Evolutionary conservation across 768 basidiomycete species (phyloP).

Genomic region (Termitomyces eurrhizus): DNA sequence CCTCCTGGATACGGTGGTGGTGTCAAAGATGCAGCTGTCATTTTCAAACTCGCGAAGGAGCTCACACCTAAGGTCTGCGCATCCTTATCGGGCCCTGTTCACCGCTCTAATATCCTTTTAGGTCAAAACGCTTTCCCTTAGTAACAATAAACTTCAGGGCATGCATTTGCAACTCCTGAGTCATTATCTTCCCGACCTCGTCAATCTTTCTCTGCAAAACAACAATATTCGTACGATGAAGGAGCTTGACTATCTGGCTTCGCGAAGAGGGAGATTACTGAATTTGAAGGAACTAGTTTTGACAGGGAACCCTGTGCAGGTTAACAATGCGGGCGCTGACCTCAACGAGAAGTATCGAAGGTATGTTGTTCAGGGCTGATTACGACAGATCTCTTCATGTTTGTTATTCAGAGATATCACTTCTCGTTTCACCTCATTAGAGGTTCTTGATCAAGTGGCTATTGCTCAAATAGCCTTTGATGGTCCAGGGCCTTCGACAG

Average conservation of each 20-base stretch:
- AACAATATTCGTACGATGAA: slow-evolving; percentile 68
- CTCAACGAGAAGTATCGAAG: slow-evolving; percentile 63
- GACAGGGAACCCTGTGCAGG: slow-evolving; percentile 72
- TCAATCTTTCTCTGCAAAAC: slow-evolving; percentile 76
- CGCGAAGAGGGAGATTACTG: slow-evolving; percentile 53
- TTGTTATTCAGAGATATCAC: slow-evolving; percentile 60
- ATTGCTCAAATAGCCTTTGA: slow-evolving; percentile 81
- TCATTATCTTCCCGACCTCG: slow-evolving; percentile 75
- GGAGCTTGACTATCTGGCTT: slow-evolving; percentile 65
- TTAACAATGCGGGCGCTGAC: slow-evolving; percentile 52
- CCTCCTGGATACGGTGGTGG: slow-evolving; percentile 71
- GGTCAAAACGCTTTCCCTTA: slow-evolving; percentile 82
- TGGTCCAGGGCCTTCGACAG: slow-evolving; percentile 50
- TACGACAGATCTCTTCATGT: neutral
- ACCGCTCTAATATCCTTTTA: slow-evolving; percentile 22
- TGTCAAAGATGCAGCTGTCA: slow-evolving; percentile 67
- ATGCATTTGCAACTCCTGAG: slow-evolving; percentile 56
- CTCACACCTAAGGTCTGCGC: slow-evolving; percentile 65
- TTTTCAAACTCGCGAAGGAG: slow-evolving; percentile 83
- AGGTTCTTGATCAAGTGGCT: slow-evolving; percentile 80
- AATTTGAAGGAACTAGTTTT: slow-evolving; percentile 71
- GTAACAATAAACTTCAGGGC: slow-evolving; percentile 65
- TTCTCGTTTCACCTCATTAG: slow-evolving; percentile 75
- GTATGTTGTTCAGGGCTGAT: slow-evolving; percentile 34
- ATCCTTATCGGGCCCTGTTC: neutral